Evolutionary conservation across 2,329 filamentous ascomycete species (phyloP).

Genomic region (Aureobasidium namibiae): DNA sequence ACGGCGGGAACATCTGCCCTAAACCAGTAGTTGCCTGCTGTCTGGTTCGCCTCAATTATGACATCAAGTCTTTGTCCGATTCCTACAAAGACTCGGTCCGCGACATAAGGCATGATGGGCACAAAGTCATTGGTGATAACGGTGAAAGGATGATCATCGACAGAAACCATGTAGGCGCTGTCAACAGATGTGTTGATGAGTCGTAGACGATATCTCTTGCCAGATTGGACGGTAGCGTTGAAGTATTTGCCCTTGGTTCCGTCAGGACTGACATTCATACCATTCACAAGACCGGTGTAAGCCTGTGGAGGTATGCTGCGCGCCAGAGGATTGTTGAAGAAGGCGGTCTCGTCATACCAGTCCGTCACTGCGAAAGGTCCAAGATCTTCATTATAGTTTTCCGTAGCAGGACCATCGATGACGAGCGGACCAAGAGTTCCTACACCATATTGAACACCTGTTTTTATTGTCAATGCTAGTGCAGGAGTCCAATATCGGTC

Average conservation of each 20-base stretch:
- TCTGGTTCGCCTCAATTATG: constrained; percentile 37
- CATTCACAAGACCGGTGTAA: constrained; percentile 28
- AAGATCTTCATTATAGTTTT: constrained; percentile 32
- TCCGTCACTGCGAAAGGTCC: constrained; percentile 19
- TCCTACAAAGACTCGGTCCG: constrained; percentile 27
- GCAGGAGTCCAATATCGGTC: constrained; percentile 21
- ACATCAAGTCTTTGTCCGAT: constrained; percentile 42
- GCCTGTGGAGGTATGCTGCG: constrained; percentile 24
- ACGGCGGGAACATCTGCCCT: constrained; percentile 26
- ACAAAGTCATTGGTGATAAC: constrained; percentile 38
- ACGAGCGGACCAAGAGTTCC: constrained; percentile 32
- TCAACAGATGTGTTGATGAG: constrained; percentile 35
- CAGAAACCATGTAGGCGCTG: constrained; percentile 28
- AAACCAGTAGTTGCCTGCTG: constrained; percentile 38
- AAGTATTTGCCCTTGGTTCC: constrained; percentile 19
- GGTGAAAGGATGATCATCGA: constrained; percentile 35
- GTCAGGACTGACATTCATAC: constrained; percentile 22
- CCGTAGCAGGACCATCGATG: constrained; percentile 31
- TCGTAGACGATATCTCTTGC: constrained; percentile 37
- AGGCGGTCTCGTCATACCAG: constrained; percentile 14
- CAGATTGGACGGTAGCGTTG: constrained; percentile 25
- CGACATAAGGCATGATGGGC: constrained; percentile 34
- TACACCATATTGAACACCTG: constrained; percentile 21
- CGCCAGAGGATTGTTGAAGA: neutral
- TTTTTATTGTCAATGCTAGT: neutral